Evolutionary conservation across 2,329 filamentous ascomycete genomes (phyloP), one percentile per base, ranked within the genome.

Genomic region (Alternaria panax): DNA sequence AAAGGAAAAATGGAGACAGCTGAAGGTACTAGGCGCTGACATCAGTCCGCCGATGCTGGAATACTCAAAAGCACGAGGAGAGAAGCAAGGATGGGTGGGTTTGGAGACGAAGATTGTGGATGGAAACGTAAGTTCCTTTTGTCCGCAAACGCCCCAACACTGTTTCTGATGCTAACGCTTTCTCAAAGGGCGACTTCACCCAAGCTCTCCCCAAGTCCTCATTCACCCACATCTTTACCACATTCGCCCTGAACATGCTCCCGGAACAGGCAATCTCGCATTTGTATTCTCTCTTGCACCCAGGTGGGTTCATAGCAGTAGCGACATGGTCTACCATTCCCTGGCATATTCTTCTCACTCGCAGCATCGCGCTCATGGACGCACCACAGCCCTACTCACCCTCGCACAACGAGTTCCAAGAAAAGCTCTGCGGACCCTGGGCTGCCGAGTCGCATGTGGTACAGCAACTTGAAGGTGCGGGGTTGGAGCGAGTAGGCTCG

Each of bases 181-280:
- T 47, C 24, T 27, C 7, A 5, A 27, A 38, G 11, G 25, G 27
- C 58, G 62, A 66, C 30, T 60, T 66, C 11, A 32, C 43, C 11
- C 18, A 47, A 32, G 38, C 60, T 11, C 62, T 70, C 5, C 60
- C 60, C 6, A 25, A 45, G 9, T 12, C 53, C 2, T 51, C 58
- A 11, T 72, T 61, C 54, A 69, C 66, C 6, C 70, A 70, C 52
- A 14, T 70, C n/a, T 70, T 72, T 55, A 42, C 68, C 34, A 66
- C 65, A 20, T 71, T 73, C 14, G 67, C 57, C 8, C 62, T 75
- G 40, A 72, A 71, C 56, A 32, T 47, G 18, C 43, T 47, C 18
- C 64, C 30, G 30, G 73, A 7, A 52, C 54, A 4, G 30, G 30
- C 5, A 57, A 56, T 1, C 55, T 70, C 6, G 5, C 50, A 2